A percentile compares a stretch with the other conserved stretches of the same genome.
Evolutionary conservation across 1,139 yeast species (phyloP).

Genomic region (Saccharomyces hybrid): DNA sequence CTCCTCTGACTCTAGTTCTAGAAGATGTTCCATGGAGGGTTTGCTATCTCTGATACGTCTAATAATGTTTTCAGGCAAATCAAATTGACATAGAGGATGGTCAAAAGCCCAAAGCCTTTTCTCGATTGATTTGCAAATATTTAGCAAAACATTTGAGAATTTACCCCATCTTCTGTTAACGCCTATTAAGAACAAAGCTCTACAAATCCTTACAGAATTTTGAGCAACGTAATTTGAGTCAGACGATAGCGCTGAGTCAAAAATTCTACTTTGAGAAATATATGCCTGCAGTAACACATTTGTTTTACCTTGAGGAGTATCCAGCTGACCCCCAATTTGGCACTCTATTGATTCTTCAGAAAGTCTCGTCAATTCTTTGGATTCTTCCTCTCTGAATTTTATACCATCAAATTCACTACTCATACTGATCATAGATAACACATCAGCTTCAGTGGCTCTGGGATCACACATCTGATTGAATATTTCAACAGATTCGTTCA

Average conservation of each 20-base stretch:
- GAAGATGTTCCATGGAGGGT: conserved; percentile 60
- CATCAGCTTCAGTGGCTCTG: conserved; percentile 85
- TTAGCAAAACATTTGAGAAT: conserved; percentile 63
- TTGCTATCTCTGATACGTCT: conserved; percentile 56
- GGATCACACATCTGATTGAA: conserved; percentile 84
- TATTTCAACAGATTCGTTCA: conserved; percentile 79
- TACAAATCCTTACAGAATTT: conserved; percentile 83
- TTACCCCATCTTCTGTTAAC: conserved; percentile 86
- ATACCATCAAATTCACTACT: conserved; percentile 92
- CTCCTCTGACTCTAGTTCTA: conserved; percentile 70
- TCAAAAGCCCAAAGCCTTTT: conserved; percentile 81
- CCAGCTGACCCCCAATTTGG: conserved; percentile 73
- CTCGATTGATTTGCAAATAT: conserved; percentile 82
- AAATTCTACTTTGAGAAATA: conserved; percentile 65
- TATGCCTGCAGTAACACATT: conserved; percentile 82
- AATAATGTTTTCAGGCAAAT: conserved; percentile 59
- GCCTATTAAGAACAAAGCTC: conserved; percentile 84
- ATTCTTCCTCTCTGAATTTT: conserved; percentile 83
- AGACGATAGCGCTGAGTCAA: conserved; percentile 75
- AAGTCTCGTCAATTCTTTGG: conserved; percentile 58
- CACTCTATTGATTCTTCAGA: conserved; percentile 62
- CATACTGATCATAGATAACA: conserved; percentile 81
- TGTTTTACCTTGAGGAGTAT: conserved; percentile 78
- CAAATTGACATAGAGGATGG: conserved; percentile 87
- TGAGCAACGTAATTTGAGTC: conserved; percentile 94